Evolutionary conservation across 495 filamentous ascomycete species (phyloP).

Genomic region (Hypoxylon crocopeplum): DNA sequence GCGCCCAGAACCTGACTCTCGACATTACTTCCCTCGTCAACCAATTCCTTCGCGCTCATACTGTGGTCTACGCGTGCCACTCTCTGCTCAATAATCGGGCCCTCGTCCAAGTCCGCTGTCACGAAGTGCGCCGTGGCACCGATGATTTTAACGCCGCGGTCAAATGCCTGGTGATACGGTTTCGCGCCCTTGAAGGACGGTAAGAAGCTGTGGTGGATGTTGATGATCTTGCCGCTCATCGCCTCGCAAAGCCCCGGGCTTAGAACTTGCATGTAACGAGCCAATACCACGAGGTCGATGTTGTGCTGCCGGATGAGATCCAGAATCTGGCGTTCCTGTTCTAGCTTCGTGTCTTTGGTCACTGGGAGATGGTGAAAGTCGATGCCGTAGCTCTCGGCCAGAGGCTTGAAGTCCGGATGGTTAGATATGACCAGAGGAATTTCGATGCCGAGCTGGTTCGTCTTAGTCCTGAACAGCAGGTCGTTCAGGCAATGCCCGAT

Average conservation of each 20-base stretch:
- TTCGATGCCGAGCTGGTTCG: slow-evolving; percentile 69
- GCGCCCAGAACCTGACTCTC: slow-evolving; percentile 76
- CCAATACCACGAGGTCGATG: slow-evolving; percentile 75
- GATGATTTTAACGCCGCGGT: slow-evolving; percentile 80
- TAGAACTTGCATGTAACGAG: slow-evolving; percentile 86
- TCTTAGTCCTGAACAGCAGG: slow-evolving; percentile 73
- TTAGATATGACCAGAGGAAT: slow-evolving; percentile 75
- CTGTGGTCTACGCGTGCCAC: slow-evolving; percentile 71
- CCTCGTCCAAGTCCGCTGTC: slow-evolving; percentile 77
- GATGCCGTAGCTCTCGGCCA: slow-evolving; percentile 73
- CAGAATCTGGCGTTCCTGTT: slow-evolving; percentile 70
- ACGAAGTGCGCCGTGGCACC: slow-evolving; percentile 81
- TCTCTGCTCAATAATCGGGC: slow-evolving; percentile 81
- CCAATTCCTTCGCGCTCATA: slow-evolving; percentile 73
- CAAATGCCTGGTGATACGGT: slow-evolving; percentile 81
- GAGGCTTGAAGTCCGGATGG: slow-evolving; percentile 71
- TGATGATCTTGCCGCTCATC: slow-evolving; percentile 79
- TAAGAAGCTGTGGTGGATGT: slow-evolving; percentile 82
- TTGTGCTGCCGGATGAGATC: slow-evolving; percentile 67
- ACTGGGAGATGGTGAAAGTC: slow-evolving; percentile 77
- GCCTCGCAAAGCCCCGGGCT: slow-evolving; percentile 71
- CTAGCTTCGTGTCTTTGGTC: slow-evolving; percentile 68
- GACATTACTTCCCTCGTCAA: slow-evolving; percentile 75
- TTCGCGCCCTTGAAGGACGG: slow-evolving; percentile 81
- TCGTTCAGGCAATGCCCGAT: slow-evolving; percentile 83